Evolutionary conservation across 306 rosid species (phyloP).

Genomic region (Psophocarpus tetragonolobus): DNA sequence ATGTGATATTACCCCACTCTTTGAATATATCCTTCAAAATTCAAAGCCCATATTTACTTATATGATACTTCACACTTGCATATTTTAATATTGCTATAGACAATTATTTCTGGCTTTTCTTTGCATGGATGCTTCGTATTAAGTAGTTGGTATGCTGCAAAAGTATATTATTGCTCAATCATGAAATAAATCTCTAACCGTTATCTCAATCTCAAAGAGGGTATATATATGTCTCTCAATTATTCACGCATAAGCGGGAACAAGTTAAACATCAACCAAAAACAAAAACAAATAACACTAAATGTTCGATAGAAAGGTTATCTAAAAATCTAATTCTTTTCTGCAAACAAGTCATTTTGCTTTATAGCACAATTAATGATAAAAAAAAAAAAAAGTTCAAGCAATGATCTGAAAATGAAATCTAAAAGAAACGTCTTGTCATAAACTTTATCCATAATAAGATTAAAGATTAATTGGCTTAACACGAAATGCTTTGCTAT

Average conservation of each 20-base stretch:
- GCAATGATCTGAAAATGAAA: conserved; percentile 35
- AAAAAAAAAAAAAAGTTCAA: conserved; percentile 20
- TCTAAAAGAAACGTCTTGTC: conserved; percentile 33
- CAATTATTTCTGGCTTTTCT: background rate
- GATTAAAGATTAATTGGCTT: background rate
- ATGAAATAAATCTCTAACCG: background rate
- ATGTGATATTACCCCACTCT: background rate
- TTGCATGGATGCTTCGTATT: conserved; percentile 2
- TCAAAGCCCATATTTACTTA: background rate
- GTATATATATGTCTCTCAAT: background rate
- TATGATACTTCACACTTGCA: background rate
- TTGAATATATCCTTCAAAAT: background rate
- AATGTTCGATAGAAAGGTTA: background rate
- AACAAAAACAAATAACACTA: background rate
- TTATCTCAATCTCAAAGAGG: background rate
- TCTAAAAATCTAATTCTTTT: conserved; percentile 5
- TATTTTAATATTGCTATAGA: background rate
- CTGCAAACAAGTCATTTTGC: background rate
- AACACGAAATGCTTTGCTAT: background rate
- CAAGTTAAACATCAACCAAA: background rate
- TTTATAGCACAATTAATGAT: conserved; percentile 16
- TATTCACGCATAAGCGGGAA: background rate
- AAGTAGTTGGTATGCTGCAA: background rate
- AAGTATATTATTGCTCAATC: conserved; percentile 14
- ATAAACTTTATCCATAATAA: conserved; percentile 32